Conservation (phyloP, 2,329 filamentous ascomycete genomes). For the Ustulina deusta region DNA sequence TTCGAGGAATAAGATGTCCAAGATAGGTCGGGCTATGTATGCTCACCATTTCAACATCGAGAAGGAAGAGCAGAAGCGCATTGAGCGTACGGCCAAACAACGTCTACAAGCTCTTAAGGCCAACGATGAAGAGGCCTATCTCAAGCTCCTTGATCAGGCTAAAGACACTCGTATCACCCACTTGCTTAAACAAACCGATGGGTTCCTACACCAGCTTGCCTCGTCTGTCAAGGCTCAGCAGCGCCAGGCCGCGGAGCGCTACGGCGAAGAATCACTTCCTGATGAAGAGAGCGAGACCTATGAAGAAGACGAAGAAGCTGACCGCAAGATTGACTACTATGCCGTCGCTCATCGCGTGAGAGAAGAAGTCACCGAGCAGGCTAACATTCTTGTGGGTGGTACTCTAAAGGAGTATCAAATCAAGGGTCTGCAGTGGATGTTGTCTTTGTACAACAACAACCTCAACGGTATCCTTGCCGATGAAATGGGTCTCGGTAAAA, state of each 20-base stretch:
- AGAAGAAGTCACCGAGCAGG: constrained; percentile 88
- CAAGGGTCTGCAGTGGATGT: constrained; percentile 99
- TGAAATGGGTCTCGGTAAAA: constrained; percentile 99
- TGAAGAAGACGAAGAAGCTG: constrained; percentile 75
- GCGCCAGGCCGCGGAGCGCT: constrained; percentile 81
- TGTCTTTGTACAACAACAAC: constrained; percentile 99
- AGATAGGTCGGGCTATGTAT: constrained; percentile 90
- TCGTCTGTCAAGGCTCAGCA: constrained; percentile 95
- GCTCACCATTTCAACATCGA: constrained; percentile 95
- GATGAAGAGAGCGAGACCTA: constrained; percentile 76
- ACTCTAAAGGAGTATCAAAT: constrained; percentile 96
- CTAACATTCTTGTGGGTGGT: constrained; percentile 88
- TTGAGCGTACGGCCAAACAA: constrained; percentile 97
- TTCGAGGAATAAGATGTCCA: constrained; percentile 81
- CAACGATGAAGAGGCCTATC: constrained; percentile 98
- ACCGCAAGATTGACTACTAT: constrained; percentile 96
- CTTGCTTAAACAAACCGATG: constrained; percentile 94
- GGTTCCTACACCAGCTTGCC: constrained; percentile 95
- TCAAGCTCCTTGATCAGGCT: constrained; percentile 96
- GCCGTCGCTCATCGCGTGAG: constrained; percentile 96
- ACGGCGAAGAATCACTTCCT: constrained; percentile 72
- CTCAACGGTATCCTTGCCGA: constrained; percentile 98
- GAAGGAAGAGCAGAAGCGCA: constrained; percentile 98
- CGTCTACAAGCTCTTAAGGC: constrained; percentile 98
- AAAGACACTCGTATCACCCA: constrained; percentile 99